These are phyloP conservation scores for Aspergillus sp. DNA, from an alignment of 2,329 filamentous ascomycete genomes.

Conservation along the genomic window DNA sequence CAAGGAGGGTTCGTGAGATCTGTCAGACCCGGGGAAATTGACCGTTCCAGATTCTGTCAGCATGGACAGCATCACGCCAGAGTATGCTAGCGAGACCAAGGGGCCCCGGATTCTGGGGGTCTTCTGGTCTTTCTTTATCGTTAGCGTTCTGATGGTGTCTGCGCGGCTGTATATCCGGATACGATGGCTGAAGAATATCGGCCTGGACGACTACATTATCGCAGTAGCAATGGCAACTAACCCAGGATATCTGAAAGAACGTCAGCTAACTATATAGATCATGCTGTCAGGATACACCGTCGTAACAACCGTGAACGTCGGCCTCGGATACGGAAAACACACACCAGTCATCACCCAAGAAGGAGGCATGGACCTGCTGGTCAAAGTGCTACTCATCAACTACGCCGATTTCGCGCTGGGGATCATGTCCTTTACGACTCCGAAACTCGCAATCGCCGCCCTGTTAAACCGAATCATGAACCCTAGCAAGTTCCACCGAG, in stretches of 20 bases:
- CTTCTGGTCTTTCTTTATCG: slow-evolving; percentile 29
- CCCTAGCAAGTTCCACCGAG: slow-evolving; percentile 19
- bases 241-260: no score
- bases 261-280: not conserved
- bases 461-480: slow-evolving; percentile 30
- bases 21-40: not conserved
- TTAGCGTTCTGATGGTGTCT: slow-evolving; percentile 32
- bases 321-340: slow-evolving; percentile 43
- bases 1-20: not conserved
- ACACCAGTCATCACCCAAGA: slow-evolving; percentile 29
- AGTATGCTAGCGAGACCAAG: slow-evolving; percentile 26
- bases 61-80: not conserved
- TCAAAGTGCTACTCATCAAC: slow-evolving; percentile 20
- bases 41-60: not conserved
- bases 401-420: slow-evolving; percentile 28
- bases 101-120: slow-evolving; percentile 36
- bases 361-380: slow-evolving; percentile 10
- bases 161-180: slow-evolving; percentile 36
- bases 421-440: slow-evolving; percentile 29
- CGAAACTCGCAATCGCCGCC: slow-evolving; percentile 29
- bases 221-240: slow-evolving; percentile 28
- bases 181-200: slow-evolving; percentile 31
- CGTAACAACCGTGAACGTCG: slow-evolving; percentile 38
- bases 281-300: slow-evolving; percentile 12
- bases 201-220: slow-evolving; percentile 42